Conservation (phyloP, 257 asterid species). For the Solanum chiquidenum region DNA sequence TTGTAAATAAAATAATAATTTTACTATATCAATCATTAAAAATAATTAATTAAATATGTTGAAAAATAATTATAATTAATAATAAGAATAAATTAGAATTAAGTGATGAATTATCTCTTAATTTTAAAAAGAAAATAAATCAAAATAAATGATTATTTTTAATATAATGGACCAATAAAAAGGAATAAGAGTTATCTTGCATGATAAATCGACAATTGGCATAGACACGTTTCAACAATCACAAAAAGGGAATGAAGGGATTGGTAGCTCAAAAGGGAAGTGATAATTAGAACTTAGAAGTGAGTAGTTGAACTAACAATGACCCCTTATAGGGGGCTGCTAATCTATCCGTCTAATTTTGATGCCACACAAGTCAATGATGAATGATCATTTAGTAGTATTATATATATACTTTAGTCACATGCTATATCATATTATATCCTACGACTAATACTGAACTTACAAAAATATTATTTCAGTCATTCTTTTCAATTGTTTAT, state of each 20-base stretch:
- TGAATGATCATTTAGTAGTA: neutral
- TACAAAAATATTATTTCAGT: neutral
- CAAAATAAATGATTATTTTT: neutral
- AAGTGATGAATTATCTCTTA: neutral
- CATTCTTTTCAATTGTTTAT: neutral
- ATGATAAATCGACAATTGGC: neutral
- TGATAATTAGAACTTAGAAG: neutral
- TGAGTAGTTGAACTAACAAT: neutral
- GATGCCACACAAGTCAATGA: neutral
- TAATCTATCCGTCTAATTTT: neutral
- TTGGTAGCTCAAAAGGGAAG: neutral
- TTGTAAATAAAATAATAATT: neutral
- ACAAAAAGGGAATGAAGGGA: neutral
- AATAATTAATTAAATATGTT: neutral
- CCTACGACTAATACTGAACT: neutral
- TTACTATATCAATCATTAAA: neutral
- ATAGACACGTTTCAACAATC: neutral
- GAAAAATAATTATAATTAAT: neutral
- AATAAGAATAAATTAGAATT: neutral
- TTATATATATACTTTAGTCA: neutral
- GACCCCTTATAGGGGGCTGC: neutral
- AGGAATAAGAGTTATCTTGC: neutral
- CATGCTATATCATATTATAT: neutral
- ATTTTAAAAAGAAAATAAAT: neutral
- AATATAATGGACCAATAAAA: neutral